phyloP scores from a whole-genome alignment of 73 alveolate species.

The Tetrahymena borealis region DNA sequence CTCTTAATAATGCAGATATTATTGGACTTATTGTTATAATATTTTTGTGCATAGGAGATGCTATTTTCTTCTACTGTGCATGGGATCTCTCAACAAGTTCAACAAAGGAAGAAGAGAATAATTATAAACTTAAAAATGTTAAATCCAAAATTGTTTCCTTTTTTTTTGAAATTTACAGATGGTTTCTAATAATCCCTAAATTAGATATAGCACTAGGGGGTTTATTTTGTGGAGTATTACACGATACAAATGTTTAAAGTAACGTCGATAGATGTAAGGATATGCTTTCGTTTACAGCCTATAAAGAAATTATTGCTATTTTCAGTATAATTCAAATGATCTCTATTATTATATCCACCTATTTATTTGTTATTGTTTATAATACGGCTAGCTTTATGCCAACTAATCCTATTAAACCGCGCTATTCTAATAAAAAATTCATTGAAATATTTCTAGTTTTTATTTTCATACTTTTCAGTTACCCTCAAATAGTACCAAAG shows the following conservation, averaged over 20 bases:
- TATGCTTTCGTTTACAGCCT: background rate
- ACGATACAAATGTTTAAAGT: background rate
- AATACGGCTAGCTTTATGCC: slow-evolving; percentile 1
- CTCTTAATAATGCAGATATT: background rate
- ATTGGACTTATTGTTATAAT: background rate
- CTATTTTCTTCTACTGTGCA: background rate
- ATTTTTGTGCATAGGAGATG: background rate
- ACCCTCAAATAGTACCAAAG: background rate
- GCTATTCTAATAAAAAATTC: background rate
- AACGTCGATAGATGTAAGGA: background rate
- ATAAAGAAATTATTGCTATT: background rate
- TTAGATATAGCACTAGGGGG: background rate
- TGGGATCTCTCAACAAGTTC: background rate
- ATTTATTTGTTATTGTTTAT: background rate
- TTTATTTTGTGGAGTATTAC: background rate
- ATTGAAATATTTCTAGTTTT: background rate
- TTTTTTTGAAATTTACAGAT: background rate
- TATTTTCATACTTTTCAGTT: background rate
- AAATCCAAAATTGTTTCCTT: background rate
- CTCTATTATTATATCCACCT: background rate
- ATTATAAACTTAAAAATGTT: background rate
- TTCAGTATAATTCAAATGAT: background rate
- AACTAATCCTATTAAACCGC: background rate
- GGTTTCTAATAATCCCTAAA: background rate
- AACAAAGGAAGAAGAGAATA: background rate